Percentiles rank a stretch among this genome's conserved stretches.
Evolutionary conservation across 306 rosid species (phyloP).

Genomic region (Vicia villosa): DNA sequence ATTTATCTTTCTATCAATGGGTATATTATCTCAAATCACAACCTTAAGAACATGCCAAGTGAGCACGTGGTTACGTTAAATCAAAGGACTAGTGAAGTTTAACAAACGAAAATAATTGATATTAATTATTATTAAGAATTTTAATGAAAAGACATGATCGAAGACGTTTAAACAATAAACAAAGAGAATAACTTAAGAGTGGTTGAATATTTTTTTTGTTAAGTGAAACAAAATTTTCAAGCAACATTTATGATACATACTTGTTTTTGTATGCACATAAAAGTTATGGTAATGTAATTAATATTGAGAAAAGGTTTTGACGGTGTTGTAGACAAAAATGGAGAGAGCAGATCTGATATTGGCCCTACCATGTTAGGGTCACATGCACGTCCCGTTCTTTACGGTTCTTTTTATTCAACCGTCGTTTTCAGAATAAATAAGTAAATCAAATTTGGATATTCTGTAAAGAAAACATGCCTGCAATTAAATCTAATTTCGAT

Average conservation of each 20-base stretch:
- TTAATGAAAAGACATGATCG: constrained; percentile 7
- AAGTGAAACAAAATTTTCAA: constrained; percentile 37
- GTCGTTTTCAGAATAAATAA: constrained; percentile 47
- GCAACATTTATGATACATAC: constrained; percentile 5
- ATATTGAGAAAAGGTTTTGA: constrained; percentile 25
- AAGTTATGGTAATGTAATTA: background rate
- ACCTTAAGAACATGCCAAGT: background rate
- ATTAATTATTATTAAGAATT: background rate
- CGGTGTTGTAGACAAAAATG: constrained; percentile 31
- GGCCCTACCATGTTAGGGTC: constrained; percentile 84
- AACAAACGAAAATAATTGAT: background rate
- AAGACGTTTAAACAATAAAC: constrained; percentile 34
- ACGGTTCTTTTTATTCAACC: constrained; percentile 49
- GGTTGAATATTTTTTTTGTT: background rate
- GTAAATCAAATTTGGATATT: background rate
- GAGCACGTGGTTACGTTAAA: constrained; percentile 39
- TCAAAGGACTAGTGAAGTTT: constrained; percentile 4
- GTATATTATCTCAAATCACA: background rate
- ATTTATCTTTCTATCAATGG: background rate
- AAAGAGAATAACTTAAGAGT: constrained; percentile 30
- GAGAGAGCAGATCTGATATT: constrained; percentile 25
- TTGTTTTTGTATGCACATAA: constrained; percentile 23
- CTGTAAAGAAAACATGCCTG: background rate
- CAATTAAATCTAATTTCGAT: constrained; percentile 21
- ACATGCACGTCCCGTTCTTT: constrained; percentile 74